Evolutionary conservation across 768 basidiomycete species (phyloP).

Genomic region (Strobilomyces dryophilus): DNA sequence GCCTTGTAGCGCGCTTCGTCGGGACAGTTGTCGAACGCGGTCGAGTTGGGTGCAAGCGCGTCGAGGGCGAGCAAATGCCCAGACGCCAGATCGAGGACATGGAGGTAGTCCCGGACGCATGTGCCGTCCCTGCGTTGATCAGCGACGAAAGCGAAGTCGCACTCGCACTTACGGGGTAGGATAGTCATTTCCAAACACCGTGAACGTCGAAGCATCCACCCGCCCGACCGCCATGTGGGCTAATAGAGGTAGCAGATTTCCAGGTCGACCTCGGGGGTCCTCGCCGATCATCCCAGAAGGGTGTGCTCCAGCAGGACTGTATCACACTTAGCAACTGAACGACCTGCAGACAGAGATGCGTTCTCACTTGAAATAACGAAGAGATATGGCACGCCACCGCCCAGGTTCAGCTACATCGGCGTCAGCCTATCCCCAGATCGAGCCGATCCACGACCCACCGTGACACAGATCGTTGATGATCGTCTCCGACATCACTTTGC

Average conservation of each 20-base stretch:
- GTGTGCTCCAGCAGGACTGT: constrained; percentile 95
- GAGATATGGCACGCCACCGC: constrained; percentile 76
- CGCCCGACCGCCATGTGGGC: constrained; percentile 94
- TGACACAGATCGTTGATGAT: constrained; percentile 86
- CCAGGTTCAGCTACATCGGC: constrained; percentile 53
- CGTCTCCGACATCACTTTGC: constrained; percentile 92
- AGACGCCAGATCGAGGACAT: constrained; percentile 90
- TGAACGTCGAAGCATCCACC: constrained; percentile 60
- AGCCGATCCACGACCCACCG: constrained; percentile 40
- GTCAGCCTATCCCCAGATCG: constrained; percentile 1
- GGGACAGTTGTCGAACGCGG: constrained; percentile 50
- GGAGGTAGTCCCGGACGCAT: constrained; percentile 94
- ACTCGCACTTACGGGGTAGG: constrained; percentile 69
- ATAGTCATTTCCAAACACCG: constrained; percentile 97
- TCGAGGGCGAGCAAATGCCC: constrained; percentile 92
- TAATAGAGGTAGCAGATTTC: constrained; percentile 89
- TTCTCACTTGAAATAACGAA: constrained; percentile 94
- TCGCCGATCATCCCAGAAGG: constrained; percentile 94
- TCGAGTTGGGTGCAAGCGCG: constrained; percentile 61
- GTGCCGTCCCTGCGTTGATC: constrained; percentile 73
- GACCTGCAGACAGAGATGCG: neutral
- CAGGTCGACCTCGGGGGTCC: constrained; percentile 93
- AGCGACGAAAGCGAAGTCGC: neutral
- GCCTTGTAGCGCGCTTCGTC: constrained; percentile 73
- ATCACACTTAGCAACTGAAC: constrained; percentile 2